A percentile compares a stretch with the other conserved stretches of the same genome.
Evolutionary conservation across 805 yeast species (phyloP).

Genomic region (Suhomyces pyralidae): DNA sequence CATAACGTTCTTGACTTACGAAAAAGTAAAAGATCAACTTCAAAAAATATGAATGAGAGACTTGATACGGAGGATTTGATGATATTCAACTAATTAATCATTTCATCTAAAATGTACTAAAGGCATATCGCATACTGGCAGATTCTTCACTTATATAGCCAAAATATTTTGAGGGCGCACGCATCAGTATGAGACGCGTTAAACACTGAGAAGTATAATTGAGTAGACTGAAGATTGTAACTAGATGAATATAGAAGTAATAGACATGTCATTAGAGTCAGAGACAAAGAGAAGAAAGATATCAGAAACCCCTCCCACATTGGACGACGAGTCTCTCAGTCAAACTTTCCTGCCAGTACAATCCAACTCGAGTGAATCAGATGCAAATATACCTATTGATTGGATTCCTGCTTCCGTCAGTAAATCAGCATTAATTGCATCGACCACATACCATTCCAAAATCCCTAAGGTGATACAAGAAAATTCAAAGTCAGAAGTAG

Average conservation of each 20-base stretch:
- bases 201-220: background rate
- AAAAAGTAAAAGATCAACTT: constrained; percentile 38
- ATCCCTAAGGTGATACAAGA: constrained; percentile 42
- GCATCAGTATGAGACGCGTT: background rate
- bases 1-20: constrained; percentile 84
- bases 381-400: background rate
- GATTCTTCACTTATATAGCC: no score
- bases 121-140: background rate
- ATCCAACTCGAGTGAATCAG: background rate
- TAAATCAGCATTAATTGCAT: constrained; percentile 24
- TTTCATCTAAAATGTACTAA: background rate
- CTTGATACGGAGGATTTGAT: no score
- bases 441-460: constrained; percentile 49
- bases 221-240: background rate
- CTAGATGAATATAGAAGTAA: background rate
- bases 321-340: background rate
- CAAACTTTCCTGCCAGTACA: background rate
- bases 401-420: constrained; percentile 39
- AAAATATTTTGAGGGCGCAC: background rate
- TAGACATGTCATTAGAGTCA: background rate
- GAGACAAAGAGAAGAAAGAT: background rate
- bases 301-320: background rate
- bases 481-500: constrained; percentile 39
- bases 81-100: background rate
- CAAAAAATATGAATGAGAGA: background rate